Base-by-base conservation (phyloP, 345 rosid genomes). In the Psidium friedrichsthalianum region DNA sequence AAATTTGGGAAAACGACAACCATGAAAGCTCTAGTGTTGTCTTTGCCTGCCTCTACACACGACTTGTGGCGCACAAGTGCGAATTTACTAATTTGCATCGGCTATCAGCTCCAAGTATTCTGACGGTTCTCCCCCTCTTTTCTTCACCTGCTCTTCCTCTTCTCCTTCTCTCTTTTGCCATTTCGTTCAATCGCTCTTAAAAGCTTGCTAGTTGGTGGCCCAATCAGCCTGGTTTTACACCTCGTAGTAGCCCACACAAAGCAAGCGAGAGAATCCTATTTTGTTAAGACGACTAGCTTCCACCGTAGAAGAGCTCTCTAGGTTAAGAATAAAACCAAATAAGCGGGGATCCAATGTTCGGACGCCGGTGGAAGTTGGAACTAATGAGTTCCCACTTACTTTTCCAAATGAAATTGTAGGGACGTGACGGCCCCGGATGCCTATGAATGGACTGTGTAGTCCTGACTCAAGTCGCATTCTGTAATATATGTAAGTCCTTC, bases 361-460 rank as follows among this genome's bases (percentile, higher is more conserved):
- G 78, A 69, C 78, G 13, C 47, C 44, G 12, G 6, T 69, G 24
- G 78, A 69, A 36, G 36, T 36, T 36, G 36, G 36, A 2, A 69
- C 8, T 6, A 0, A 69, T 69, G 8, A 69, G 36, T 69, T 32
- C 24, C 1, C 12, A 0, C 24, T 18, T 16, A 18, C 78, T 69
- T 32, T 32, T 69, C 51, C 51, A 47, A 27, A 14, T 16, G 6
- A 16, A 1, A 2, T 11, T 64, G 8, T 8, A 16, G 36, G 36
- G 36, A 36, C 36, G 36, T 1, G 22, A 64, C 0, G 0, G 61
- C 1, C 12, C 20, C 12, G 1, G 16, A 3, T 0, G 6, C 44
- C 24, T 32, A 32, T 8, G 1, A 64, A 32, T 64, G 11, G 1
- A 16, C 6, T 1, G 11, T 16, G 1, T 64, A 64, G 21, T 14